These are phyloP conservation scores for Euphorbia pulcherrima DNA, from an alignment of 345 rosid species.

Conservation along the genomic window DNA sequence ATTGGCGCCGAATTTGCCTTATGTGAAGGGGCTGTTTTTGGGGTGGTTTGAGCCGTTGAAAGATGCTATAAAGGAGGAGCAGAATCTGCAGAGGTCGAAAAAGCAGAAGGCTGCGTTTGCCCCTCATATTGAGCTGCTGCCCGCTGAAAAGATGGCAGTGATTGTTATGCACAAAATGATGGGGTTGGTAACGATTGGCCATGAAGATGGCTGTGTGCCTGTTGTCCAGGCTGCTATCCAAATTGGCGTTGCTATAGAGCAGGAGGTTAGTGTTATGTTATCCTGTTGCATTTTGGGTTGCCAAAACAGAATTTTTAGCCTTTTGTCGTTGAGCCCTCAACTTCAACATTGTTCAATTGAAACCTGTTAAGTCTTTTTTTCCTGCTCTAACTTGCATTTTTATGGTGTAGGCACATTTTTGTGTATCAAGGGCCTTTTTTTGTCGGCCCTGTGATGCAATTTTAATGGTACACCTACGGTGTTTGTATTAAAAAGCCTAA, in stretches of 20 bases:
- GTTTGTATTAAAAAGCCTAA: too few relatives aligned
- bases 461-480: too few relatives aligned
- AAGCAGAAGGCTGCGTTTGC: conserved; percentile 73
- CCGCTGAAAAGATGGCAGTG: conserved; percentile 90
- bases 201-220: conserved; percentile 61
- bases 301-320: background rate
- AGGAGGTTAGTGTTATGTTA: conserved; percentile 53
- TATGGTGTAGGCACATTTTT: too few relatives aligned
- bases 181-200: conserved; percentile 66
- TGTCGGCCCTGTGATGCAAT: too few relatives aligned
- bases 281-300: background rate
- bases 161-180: conserved; percentile 96
- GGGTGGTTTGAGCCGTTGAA: conserved; percentile 91
- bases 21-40: conserved; percentile 69
- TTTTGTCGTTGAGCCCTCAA: too few relatives aligned
- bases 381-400: too few relatives aligned
- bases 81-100: conserved; percentile 55
- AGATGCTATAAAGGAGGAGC: conserved; percentile 71
- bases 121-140: conserved; percentile 65
- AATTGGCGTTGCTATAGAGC: conserved; percentile 82
- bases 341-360: too few relatives aligned
- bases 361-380: too few relatives aligned
- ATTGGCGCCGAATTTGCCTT: conserved; percentile 78
- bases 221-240: conserved; percentile 86
- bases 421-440: too few relatives aligned